phyloP scores from a whole-genome alignment of 129 eudicot species.

The Pulicaria dysenterica region DNA sequence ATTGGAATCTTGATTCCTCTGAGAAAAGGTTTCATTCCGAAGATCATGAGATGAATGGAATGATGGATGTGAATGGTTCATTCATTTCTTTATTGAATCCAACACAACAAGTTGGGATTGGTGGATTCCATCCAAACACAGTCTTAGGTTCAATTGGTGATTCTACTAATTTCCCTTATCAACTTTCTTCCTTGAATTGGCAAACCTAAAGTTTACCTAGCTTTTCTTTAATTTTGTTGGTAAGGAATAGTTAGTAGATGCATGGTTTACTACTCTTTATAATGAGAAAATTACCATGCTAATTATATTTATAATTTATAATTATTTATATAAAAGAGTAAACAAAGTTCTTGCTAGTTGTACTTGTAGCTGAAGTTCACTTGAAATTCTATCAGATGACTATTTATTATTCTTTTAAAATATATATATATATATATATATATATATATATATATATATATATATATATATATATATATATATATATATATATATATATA shows the following conservation, averaged over 20 bases:
- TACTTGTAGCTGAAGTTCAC: background rate
- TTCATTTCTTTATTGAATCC: conserved; percentile 44
- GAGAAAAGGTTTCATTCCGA: conserved; percentile 44
- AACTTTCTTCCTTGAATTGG: conserved; percentile 43
- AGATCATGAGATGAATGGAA: conserved; percentile 34
- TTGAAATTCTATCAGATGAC: too few relatives aligned
- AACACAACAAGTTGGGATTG: conserved; percentile 27
- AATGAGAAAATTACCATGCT: conserved; percentile 3
- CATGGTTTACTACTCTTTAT: background rate
- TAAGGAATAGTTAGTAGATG: background rate
- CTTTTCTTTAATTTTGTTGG: conserved; percentile 2
- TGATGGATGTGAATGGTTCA: conserved; percentile 44
- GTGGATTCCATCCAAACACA: conserved; percentile 40
- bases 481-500: too few relatives aligned
- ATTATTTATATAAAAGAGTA: background rate
- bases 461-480: too few relatives aligned
- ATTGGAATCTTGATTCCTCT: conserved; percentile 38
- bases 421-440: too few relatives aligned
- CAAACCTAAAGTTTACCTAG: conserved; percentile 24
- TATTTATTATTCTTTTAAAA: too few relatives aligned
- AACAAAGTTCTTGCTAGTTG: background rate
- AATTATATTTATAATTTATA: conserved; percentile 12
- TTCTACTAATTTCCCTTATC: conserved; percentile 35
- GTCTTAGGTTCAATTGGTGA: conserved; percentile 38
- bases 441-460: too few relatives aligned